Evolutionary conservation across 257 asterid species (phyloP).

Genomic region (Cordia subcordata): DNA sequence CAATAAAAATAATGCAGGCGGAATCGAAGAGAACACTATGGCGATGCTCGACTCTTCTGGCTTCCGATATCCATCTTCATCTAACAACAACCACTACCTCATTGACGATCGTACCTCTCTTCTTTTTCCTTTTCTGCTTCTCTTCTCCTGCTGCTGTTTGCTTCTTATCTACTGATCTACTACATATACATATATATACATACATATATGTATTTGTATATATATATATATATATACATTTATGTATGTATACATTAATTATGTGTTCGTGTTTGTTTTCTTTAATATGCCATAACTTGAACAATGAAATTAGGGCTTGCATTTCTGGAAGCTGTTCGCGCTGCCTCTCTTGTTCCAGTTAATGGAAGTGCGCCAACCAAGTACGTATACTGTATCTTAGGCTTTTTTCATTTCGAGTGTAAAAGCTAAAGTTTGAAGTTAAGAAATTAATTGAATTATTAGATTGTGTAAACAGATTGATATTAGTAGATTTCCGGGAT

Average conservation of each 20-base stretch:
- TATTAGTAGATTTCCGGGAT: too few relatives aligned
- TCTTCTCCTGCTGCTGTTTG: too few relatives aligned
- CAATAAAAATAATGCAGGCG: slow-evolving; percentile 15
- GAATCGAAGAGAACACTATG: slow-evolving; percentile 80
- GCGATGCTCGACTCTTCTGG: slow-evolving; percentile 79
- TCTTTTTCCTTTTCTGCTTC: not conserved
- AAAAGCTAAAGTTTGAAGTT: not conserved
- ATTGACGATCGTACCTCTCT: slow-evolving; percentile 57
- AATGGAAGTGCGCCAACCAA: slow-evolving; percentile 60
- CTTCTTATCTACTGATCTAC: too few relatives aligned
- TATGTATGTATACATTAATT: not conserved
- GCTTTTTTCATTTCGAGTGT: too few relatives aligned
- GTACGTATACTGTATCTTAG: slow-evolving; percentile 26
- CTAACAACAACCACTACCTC: slow-evolving; percentile 46
- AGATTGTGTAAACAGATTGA: too few relatives aligned
- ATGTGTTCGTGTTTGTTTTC: not conserved
- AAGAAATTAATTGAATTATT: not conserved
- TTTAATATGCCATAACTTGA: slow-evolving; percentile 3
- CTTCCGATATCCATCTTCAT: slow-evolving; percentile 29
- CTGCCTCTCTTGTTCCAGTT: slow-evolving; percentile 62
- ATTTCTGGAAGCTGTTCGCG: slow-evolving; percentile 86
- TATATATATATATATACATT: too few relatives aligned
- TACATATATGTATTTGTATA: not conserved
- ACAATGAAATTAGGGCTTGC: slow-evolving; percentile 45
- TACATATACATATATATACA: too few relatives aligned